Evolutionary conservation across 2,329 filamentous ascomycete genomes (phyloP), one percentile per base, ranked within the genome.

Genomic region (Fusarium sp.): DNA sequence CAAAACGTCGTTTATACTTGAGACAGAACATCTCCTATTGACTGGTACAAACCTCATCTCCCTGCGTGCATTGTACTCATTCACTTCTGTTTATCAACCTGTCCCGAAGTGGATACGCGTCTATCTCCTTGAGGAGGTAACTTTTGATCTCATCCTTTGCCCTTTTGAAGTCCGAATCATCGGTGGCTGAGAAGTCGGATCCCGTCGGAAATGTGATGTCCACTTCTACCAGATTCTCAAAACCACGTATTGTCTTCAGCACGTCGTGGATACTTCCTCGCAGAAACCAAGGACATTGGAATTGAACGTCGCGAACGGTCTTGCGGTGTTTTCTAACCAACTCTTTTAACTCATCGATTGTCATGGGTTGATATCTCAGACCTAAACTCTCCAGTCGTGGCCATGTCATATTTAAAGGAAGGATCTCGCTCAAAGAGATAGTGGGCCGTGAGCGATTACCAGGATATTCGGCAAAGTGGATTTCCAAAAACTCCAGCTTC

Each of bases 101-200:
- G 7, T 20, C 23, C 2, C 18, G 8, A 18, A 51, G 23, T 10
- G 34, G 34, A n/a, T 30, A 15, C 1, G 20, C 15, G 16, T 49
- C 36, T 4, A 30, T 57, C 20, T 49, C 42, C 8, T 12, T 30
- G 12, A 56, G 40, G 23, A 60, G 23, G 42, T 60, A 60, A 8
- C 51, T 26, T 3, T 16, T 49, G 15, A 60, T 16, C 8, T 60
- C 23, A 18, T 57, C 41, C 6, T 8, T 4, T 0, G 42, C 36
- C 42, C 34, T 49, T 18, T 57, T 33, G 2, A 51, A 51, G 8
- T 51, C 23, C n/a, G 38, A 11, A n/a, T 4, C 1, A 18, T 34
- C 34, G 8, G 47, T 38, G 2, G 33, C 47, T 16, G 4, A 9
- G 20, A 51, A 51, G 15, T 28, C 13, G 4, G 12, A 28, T 6